phyloP scores from a whole-genome alignment of 2,329 filamentous ascomycete genomes.

The Sporothrix protearum region DNA sequence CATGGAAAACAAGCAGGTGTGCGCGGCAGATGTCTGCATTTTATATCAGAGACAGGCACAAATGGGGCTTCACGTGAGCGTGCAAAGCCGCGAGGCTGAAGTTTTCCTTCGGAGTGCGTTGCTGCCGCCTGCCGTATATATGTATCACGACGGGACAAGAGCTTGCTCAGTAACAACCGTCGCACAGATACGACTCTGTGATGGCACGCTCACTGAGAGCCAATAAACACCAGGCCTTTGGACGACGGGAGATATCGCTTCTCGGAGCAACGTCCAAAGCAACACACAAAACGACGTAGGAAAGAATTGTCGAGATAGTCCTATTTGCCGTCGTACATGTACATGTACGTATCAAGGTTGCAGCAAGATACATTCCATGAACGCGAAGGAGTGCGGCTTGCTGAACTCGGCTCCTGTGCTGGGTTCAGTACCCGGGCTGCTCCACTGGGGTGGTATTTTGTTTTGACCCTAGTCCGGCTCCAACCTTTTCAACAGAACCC shows the following conservation, averaged over 20 bases:
- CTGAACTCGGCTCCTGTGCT: too few relatives aligned
- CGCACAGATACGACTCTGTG: neutral
- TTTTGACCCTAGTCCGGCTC: neutral
- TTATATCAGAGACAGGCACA: neutral
- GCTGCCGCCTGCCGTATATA: too few relatives aligned
- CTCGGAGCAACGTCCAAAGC: too few relatives aligned
- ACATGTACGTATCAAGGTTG: too few relatives aligned
- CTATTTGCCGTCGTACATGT: too few relatives aligned
- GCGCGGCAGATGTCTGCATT: neutral
- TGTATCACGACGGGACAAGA: neutral
- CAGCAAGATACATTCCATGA: too few relatives aligned
- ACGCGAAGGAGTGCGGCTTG: too few relatives aligned
- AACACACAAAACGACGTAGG: too few relatives aligned
- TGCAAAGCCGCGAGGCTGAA: neutral
- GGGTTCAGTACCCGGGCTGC: neutral
- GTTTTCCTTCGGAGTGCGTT: neutral
- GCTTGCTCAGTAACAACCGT: neutral
- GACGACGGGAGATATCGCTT: neutral
- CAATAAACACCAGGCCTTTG: neutral
- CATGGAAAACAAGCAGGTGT: neutral
- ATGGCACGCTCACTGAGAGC: neutral
- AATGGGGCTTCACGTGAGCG: neutral
- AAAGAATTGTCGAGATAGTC: too few relatives aligned
- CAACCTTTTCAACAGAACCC: neutral
- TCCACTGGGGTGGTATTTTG: neutral